Percentiles rank a stretch among this genome's conserved stretches.
Conservation (phyloP, 2,329 filamentous ascomycete species). For the Aspergillus brunneoviolaceus region DNA sequence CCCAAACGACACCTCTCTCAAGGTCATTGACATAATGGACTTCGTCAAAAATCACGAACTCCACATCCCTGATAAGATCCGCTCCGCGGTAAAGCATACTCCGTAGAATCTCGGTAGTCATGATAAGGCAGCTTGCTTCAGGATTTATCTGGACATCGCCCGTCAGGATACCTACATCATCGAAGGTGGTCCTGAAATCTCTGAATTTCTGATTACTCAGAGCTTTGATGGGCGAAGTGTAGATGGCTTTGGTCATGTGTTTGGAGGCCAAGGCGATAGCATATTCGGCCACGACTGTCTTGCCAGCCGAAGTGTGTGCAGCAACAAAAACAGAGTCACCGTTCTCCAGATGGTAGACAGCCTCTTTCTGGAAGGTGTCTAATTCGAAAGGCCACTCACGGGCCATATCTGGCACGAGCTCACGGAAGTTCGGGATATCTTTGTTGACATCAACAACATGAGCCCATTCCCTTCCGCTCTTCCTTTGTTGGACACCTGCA, state of each 20-base stretch:
- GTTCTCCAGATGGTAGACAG: conserved; percentile 93
- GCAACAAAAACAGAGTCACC: conserved; percentile 98
- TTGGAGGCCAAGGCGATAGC: conserved; percentile 94
- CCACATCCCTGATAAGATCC: conserved; percentile 92
- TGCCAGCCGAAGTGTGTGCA: conserved; percentile 94
- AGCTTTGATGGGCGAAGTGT: conserved; percentile 97
- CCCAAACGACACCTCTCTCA: conserved; percentile 96
- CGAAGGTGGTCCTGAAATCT: conserved; percentile 85
- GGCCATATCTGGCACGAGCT: conserved; percentile 94
- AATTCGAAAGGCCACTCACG: conserved; percentile 95
- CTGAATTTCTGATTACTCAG: conserved; percentile 98
- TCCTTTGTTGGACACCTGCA: conserved; percentile 64
- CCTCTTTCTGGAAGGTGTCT: conserved; percentile 97
- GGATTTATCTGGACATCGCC: conserved; percentile 98
- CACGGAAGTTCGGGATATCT: conserved; percentile 89
- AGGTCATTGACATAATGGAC: conserved; percentile 98
- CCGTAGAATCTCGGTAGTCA: conserved; percentile 96
- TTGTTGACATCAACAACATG: conserved; percentile 97
- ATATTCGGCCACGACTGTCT: conserved; percentile 97
- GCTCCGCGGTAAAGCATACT: conserved; percentile 98
- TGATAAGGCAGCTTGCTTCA: conserved; percentile 96
- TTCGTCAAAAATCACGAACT: conserved; percentile 98
- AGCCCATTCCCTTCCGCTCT: conserved; percentile 85
- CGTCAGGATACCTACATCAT: conserved; percentile 94
- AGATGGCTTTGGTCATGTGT: conserved; percentile 99